Evolutionary conservation across 2,329 filamentous ascomycete species (phyloP), one percentile per base, ranked within the genome.

Genomic region (Diaporthe australafricana): DNA sequence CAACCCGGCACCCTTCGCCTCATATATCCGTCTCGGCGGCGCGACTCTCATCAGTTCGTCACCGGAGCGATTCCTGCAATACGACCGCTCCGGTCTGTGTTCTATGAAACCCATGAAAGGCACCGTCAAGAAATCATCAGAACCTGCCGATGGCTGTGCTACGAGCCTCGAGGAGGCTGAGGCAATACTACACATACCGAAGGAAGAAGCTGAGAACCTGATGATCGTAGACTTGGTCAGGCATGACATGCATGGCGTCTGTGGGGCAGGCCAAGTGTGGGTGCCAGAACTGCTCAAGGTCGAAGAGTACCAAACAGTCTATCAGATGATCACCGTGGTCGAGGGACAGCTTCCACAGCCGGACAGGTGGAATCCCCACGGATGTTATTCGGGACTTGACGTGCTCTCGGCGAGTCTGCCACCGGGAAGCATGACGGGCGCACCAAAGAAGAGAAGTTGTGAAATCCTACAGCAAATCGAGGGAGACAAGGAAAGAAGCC

Each of bases 211-310:
- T 0, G 96, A 98, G 84, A 98, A 98, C 78, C 88, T 98, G 30
- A 98, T 98, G 96, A 98, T 98, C 77, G 95, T 98, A 2, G 96
- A 98, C 80, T 87, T 98, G 1, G 96, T 98, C n/a, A 90, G 96
- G 0, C 96, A 98, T 79, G 96, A 98, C 80, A 85, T 98, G 16
- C 93, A 97, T 81, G 90, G 92, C n/a, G 91, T 97, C 11, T 94
- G 92, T 73, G 94, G 93, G 6, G 88, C 92, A 1, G 91, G 91
- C 0, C 88, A 89, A 72, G 94, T 98, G 1, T 80, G 84, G 7
- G 94, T 98, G 1, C 90, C 91, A 17, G 92, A 94, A 70, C 84
- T 98, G 30, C 93, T 98, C 84, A 89, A 91, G 72, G 93, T 98
- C 0, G 95, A 98, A 81, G 95, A 98, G 79, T 97, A 98, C 79